A percentile compares a stretch with the other conserved stretches of the same genome.
Evolutionary conservation across 1,139 yeast genomes (phyloP).

Genomic region (Yamadazyma blattariae): DNA sequence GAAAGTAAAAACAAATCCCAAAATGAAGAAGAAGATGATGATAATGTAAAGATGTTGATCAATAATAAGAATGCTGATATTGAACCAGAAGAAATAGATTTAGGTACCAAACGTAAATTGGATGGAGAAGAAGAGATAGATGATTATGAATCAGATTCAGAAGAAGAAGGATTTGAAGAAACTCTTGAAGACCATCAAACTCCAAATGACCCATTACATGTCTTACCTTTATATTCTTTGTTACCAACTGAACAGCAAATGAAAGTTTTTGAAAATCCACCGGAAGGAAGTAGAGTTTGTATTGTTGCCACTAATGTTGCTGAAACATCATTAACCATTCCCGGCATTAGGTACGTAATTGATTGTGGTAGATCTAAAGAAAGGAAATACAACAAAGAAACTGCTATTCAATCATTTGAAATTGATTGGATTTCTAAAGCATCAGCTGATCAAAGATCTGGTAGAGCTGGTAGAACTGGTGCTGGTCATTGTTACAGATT

Average conservation of each 20-base stretch:
- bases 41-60: constrained; percentile 38
- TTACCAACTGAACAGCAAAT: constrained; percentile 92
- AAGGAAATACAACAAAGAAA: constrained; percentile 74
- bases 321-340: constrained; percentile 95
- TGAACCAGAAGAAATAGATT: constrained; percentile 88
- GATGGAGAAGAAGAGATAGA: constrained; percentile 28
- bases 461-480: constrained; percentile 99
- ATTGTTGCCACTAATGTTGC: constrained; percentile 98
- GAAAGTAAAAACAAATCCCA: constrained; percentile 12
- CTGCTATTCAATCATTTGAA: constrained; percentile 91
- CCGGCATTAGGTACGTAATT: constrained; percentile 91
- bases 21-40: constrained; percentile 20
- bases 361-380: constrained; percentile 96
- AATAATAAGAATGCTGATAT: constrained; percentile 57
- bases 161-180: constrained; percentile 93
- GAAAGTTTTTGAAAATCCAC: constrained; percentile 87
- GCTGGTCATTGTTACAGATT: constrained; percentile 97
- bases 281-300: constrained; percentile 81
- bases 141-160: constrained; percentile 47
- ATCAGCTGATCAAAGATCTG: constrained; percentile 91
- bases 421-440: constrained; percentile 95
- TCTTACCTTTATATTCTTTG: constrained; percentile 86
- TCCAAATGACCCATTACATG: constrained; percentile 78
- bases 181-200: constrained; percentile 71
- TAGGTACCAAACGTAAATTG: constrained; percentile 51